Evolutionary conservation across 768 basidiomycete species (phyloP).

Genomic region (Suillus tomentosus): DNA sequence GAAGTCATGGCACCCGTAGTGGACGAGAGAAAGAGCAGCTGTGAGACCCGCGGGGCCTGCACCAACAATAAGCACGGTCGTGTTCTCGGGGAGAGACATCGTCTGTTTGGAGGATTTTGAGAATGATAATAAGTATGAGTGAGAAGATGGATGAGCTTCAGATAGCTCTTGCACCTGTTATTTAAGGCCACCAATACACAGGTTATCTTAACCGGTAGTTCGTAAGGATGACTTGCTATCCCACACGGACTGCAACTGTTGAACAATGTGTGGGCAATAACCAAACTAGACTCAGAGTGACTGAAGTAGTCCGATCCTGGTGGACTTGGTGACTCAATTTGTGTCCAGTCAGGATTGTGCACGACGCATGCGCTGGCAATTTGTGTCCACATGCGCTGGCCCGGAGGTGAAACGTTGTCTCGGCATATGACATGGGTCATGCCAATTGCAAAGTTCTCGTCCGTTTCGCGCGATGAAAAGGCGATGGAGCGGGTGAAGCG

Average conservation of each 20-base stretch:
- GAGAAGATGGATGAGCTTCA: no score
- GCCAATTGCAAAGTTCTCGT: not conserved
- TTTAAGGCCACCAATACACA: no score
- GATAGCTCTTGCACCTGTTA: no score
- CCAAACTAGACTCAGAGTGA: not conserved
- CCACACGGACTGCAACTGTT: not conserved
- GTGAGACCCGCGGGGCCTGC: conserved; percentile 29
- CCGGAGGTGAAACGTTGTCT: not conserved
- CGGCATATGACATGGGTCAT: no score
- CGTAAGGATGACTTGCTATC: no score
- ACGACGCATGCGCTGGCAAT: no score
- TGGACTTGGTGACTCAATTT: not conserved
- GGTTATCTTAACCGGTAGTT: no score
- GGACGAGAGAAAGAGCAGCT: conserved; percentile 47
- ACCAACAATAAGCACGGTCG: conserved; percentile 51
- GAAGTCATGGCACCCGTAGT: conserved; percentile 31
- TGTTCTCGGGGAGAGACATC: not conserved
- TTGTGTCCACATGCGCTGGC: no score
- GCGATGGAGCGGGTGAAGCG: not conserved
- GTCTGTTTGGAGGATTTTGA: no score
- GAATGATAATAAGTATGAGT: no score
- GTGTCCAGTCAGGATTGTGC: not conserved
- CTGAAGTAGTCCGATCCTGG: not conserved
- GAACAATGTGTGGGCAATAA: no score
- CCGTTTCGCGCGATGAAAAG: conserved; percentile 1